A percentile compares a stretch with the other conserved stretches of the same genome.
phyloP scores from a whole-genome alignment of 352 stramenopile species.

The Pythium insidiosum region DNA sequence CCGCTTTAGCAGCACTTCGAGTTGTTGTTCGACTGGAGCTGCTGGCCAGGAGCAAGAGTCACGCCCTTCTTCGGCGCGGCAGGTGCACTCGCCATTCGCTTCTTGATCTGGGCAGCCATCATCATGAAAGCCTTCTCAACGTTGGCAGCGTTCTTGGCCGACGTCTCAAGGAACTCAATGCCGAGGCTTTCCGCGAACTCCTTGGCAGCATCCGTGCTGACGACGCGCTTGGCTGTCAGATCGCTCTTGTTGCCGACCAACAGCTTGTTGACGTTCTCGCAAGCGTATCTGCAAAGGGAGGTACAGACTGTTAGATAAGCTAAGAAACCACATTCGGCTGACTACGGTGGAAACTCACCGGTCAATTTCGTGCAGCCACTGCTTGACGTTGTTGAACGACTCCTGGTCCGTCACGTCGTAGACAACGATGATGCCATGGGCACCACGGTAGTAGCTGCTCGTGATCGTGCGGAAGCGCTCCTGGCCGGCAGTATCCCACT shows the following conservation, averaged over 20 bases:
- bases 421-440: slow-evolving; percentile 99
- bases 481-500: slow-evolving; percentile 99
- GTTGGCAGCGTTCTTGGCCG: slow-evolving; percentile 85
- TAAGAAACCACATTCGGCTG: background rate
- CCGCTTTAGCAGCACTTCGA: slow-evolving; percentile 86
- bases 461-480: slow-evolving; percentile 99
- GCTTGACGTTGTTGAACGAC: slow-evolving; percentile 97
- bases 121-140: slow-evolving; percentile 91
- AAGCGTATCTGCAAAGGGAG: slow-evolving; percentile 85
- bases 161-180: slow-evolving; percentile 87
- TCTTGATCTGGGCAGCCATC: slow-evolving; percentile 91
- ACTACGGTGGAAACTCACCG: slow-evolving; percentile 33
- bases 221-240: slow-evolving; percentile 90
- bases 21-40: slow-evolving; percentile 63
- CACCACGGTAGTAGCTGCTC: slow-evolving; percentile 98
- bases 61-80: slow-evolving; percentile 59
- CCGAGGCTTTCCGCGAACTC: slow-evolving; percentile 83
- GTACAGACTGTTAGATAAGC: background rate
- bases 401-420: slow-evolving; percentile 99
- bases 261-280: slow-evolving; percentile 95
- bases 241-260: slow-evolving; percentile 99
- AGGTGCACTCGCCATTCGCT: slow-evolving; percentile 83
- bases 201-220: slow-evolving; percentile 91
- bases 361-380: slow-evolving; percentile 95
- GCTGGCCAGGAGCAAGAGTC: slow-evolving; percentile 48